Evolutionary conservation across 345 rosid species (phyloP), one percentile per base, ranked within the genome.

Genomic region (Lumnitzera littorea): DNA sequence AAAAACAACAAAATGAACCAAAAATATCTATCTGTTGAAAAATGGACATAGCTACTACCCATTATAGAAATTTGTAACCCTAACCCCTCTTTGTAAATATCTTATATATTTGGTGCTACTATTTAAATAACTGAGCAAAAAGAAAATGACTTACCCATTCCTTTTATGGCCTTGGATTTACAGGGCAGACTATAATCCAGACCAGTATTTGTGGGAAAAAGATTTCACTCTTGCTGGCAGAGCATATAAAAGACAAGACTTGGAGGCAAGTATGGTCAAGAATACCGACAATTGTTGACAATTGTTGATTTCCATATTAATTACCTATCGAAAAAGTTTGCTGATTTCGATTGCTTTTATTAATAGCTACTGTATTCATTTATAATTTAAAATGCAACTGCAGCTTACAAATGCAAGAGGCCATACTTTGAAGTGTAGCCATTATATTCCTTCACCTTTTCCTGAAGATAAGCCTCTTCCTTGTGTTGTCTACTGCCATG

Each of bases 401-500:
- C 87, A 94, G 99, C 85, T 94, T 81, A 86, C 81, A 55, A 94
- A 88, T 65, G 69, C 71, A 54, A 74, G 96, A 64, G 99, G 96
- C 41, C 91, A 86, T 67, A 79, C 72, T 55, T 79, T 94, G 78
- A 92, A 79, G 61, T 89, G 99, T 68, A 90, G 91, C 70, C 99
- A 94, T 73, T 94, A 88, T 67, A 57, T 83, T 55, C 94, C 94
- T 14, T 80, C 95, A 53, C 67, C 84, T 63, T 78, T 79, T 43
- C 76, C 74, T 9, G 83, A 77, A 62, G 88, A 80, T 48, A 83
- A 76, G 67, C 91, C 91, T 56, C 90, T 94, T 36, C 97, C 99
- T 13, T 94, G 97, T 75, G 97, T 94, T 48, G 82, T 94, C 65
- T 94, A 94, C 75, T 94, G 97, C 72, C 99, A 90, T 70, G 99